Percentiles rank a stretch among this genome's conserved stretches.
These are phyloP conservation scores for Xylariaceae sp. DNA, from an alignment of 2,329 filamentous ascomycete species.

Conservation along the genomic window DNA sequence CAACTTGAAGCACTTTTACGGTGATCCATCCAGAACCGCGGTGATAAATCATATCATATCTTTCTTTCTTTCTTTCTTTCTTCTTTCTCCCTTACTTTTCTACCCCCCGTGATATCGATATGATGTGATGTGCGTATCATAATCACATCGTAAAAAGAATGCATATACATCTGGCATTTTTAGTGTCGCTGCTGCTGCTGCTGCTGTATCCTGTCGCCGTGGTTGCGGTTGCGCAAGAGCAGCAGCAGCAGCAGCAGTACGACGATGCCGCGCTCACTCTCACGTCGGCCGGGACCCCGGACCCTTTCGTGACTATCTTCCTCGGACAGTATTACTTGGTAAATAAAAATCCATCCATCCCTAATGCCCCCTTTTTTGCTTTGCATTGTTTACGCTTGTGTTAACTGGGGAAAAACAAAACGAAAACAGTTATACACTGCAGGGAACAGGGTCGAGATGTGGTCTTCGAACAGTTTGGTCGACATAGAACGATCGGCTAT, in stretches of 20 bases:
- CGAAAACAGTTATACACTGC: conserved; percentile 27
- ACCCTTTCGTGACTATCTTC: conserved; percentile 26
- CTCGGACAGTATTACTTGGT: conserved; percentile 27
- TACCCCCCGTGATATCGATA: too few relatives aligned
- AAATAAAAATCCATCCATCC: conserved; percentile 1
- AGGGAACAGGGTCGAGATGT: conserved; percentile 30
- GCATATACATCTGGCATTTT: background rate
- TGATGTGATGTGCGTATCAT: too few relatives aligned
- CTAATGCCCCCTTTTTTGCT: background rate
- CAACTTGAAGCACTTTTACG: too few relatives aligned
- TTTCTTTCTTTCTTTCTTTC: too few relatives aligned
- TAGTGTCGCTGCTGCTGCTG: conserved; percentile 20
- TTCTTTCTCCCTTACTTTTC: too few relatives aligned
- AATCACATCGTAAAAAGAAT: too few relatives aligned
- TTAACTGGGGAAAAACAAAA: background rate
- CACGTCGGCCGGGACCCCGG: conserved; percentile 28
- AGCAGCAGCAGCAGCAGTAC: conserved; percentile 19
- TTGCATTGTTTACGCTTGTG: background rate
- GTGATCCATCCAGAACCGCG: too few relatives aligned
- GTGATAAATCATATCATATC: too few relatives aligned
- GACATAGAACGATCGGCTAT: conserved; percentile 24
- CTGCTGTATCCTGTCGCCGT: conserved; percentile 7
- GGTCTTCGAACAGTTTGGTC: conserved; percentile 25
- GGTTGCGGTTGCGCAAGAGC: background rate
- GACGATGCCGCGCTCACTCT: conserved; percentile 29